Conservation (phyloP, 495 filamentous ascomycete species). For the Penicillium cataractarum region DNA sequence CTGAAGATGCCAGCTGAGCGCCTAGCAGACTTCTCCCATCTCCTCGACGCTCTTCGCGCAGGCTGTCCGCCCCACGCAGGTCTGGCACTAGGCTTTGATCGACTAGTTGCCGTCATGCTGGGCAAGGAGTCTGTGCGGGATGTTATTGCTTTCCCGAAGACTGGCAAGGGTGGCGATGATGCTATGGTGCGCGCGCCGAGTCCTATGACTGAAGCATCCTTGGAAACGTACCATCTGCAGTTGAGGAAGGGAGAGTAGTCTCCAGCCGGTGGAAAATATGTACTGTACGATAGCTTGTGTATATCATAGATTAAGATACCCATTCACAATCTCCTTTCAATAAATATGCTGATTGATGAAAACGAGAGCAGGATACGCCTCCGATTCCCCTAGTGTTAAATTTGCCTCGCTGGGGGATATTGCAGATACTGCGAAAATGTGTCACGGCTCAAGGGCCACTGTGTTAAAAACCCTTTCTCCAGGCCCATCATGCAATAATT, state of each 20-base stretch:
- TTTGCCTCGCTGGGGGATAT: neutral
- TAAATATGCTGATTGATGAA: slow-evolving; percentile 4
- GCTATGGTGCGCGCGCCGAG: slow-evolving; percentile 75
- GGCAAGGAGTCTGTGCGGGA: slow-evolving; percentile 77
- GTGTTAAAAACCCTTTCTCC: neutral
- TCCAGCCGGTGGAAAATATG: neutral
- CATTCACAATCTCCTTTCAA: slow-evolving; percentile 21
- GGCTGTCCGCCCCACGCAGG: slow-evolving; percentile 98
- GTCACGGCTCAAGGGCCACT: neutral
- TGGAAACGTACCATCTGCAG: slow-evolving; percentile 68
- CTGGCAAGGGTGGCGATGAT: slow-evolving; percentile 79
- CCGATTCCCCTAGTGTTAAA: too few relatives aligned
- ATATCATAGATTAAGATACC: slow-evolving; percentile 28
- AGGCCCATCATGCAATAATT: neutral
- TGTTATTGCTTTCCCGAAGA: slow-evolving; percentile 97
- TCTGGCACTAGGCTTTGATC: slow-evolving; percentile 89
- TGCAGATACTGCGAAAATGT: neutral
- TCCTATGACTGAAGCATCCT: slow-evolving; percentile 61
- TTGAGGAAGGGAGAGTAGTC: slow-evolving; percentile 27
- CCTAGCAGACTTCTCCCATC: slow-evolving; percentile 76
- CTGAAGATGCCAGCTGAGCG: slow-evolving; percentile 65
- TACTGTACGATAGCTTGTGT: slow-evolving; percentile 16
- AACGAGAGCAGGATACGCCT: too few relatives aligned
- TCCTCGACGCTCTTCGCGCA: slow-evolving; percentile 77
- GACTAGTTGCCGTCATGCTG: slow-evolving; percentile 79